phyloP scores from a whole-genome alignment of 441 rosid genomes.

The Erodium texanum region DNA sequence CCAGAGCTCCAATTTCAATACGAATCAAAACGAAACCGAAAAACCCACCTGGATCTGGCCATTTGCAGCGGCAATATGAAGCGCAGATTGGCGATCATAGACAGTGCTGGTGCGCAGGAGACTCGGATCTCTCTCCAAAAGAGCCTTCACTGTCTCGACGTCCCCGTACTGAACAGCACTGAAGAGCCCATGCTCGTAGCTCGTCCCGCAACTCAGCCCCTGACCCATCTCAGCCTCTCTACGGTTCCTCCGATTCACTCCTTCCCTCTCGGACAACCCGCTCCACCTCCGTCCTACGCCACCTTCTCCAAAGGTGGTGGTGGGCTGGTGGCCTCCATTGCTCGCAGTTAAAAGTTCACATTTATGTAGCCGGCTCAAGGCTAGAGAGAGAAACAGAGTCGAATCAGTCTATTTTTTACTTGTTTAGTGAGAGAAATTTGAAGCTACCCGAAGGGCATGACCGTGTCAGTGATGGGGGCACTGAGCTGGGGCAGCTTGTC shows the following conservation, averaged over 20 bases:
- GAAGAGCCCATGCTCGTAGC: constrained; percentile 56
- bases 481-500: not conserved
- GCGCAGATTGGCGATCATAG: constrained; percentile 71
- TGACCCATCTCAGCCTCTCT: constrained; percentile 54
- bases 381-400: too few species aligned
- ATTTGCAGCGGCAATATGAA: constrained; percentile 89
- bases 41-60: constrained; percentile 84
- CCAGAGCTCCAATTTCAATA: constrained; percentile 15
- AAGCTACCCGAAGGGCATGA: not conserved
- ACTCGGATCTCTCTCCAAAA: constrained; percentile 44
- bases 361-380: constrained; percentile 11
- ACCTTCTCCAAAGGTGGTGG: too few species aligned
- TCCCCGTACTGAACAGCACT: constrained; percentile 67
- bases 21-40: not conserved
- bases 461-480: too few species aligned
- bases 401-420: too few species aligned
- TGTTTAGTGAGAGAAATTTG: not conserved
- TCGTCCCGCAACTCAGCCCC: constrained; percentile 68
- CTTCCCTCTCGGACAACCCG: too few species aligned
- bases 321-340: constrained; percentile 10
- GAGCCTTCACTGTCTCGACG: constrained; percentile 30
- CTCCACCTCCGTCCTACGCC: too few species aligned
- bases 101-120: constrained; percentile 42
- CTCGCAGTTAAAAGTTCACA: constrained; percentile 6
- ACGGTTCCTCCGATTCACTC: too few species aligned